Conservation (phyloP, 2,329 filamentous ascomycete species). For the Stagonosporopsis cucurbitacearum region DNA sequence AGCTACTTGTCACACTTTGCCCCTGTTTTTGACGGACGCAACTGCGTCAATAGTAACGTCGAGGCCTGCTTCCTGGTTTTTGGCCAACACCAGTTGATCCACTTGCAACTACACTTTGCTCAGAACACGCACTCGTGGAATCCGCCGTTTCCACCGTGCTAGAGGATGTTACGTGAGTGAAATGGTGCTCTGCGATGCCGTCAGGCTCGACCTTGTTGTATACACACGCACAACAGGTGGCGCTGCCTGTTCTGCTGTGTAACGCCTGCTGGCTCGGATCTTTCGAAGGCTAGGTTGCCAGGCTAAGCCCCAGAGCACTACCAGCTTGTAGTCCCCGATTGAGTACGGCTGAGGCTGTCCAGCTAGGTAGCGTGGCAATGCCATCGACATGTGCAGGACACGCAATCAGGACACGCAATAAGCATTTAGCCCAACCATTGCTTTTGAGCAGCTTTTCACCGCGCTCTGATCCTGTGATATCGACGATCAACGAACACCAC, state of each 20-base stretch:
- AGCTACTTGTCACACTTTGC: conserved; percentile 1
- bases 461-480: neutral
- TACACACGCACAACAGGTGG: conserved; percentile 26
- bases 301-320: neutral
- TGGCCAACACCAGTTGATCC: conserved; percentile 12
- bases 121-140: conserved; percentile 10
- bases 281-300: conserved; percentile 7
- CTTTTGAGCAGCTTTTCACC: neutral
- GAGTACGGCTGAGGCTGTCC: neutral
- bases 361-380: neutral
- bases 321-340: neutral
- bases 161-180: conserved; percentile 17
- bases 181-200: conserved; percentile 5
- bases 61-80: neutral
- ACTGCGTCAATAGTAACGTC: neutral
- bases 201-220: conserved; percentile 7
- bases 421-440: neutral
- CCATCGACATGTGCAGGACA: neutral
- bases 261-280: conserved; percentile 11
- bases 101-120: conserved; percentile 30
- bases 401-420: neutral
- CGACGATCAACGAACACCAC: neutral
- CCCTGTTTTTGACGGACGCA: neutral
- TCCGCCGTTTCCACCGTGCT: conserved; percentile 15
- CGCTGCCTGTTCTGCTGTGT: conserved; percentile 22